Conservation (phyloP, 495 filamentous ascomycete species). For the Penicillium verhagenii region DNA sequence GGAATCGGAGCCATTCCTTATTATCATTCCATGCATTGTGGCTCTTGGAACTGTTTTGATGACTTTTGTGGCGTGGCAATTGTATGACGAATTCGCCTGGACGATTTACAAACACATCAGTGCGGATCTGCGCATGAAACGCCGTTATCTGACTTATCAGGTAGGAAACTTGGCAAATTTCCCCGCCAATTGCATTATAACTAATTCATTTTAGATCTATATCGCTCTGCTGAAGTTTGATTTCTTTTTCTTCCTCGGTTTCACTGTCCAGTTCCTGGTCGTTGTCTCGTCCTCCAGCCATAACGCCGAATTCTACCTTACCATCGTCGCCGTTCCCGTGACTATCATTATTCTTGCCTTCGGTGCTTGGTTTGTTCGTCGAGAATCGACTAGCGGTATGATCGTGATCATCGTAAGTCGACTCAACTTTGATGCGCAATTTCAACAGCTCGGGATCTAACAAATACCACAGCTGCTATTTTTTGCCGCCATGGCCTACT, state of each 20-base stretch:
- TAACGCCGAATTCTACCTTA: constrained; percentile 78
- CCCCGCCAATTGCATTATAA: constrained; percentile 23
- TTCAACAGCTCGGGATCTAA: background rate
- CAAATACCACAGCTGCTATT: constrained; percentile 60
- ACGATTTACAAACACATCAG: constrained; percentile 99
- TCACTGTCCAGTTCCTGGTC: constrained; percentile 95
- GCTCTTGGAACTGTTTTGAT: constrained; percentile 70
- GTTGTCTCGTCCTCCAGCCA: constrained; percentile 70
- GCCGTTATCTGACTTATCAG: constrained; percentile 94
- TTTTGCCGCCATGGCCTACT: constrained; percentile 89
- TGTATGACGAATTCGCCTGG: constrained; percentile 99
- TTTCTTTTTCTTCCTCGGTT: constrained; percentile 99
- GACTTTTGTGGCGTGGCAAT: constrained; percentile 79
- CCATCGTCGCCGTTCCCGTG: constrained; percentile 82
- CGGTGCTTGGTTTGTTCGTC: constrained; percentile 80
- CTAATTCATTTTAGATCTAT: constrained; percentile 68
- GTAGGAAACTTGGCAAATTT: constrained; percentile 45
- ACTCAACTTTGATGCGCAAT: background rate
- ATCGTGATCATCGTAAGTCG: constrained; percentile 63
- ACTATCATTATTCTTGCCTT: constrained; percentile 83
- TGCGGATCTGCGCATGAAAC: constrained; percentile 94
- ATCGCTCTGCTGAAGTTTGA: constrained; percentile 98
- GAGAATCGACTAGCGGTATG: constrained; percentile 80
- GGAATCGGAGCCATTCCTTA: constrained; percentile 68
- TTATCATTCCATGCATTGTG: constrained; percentile 84